Evolutionary conservation across 78 protist genomes (phyloP).

Genomic region (Monosiga brevicollis): DNA sequence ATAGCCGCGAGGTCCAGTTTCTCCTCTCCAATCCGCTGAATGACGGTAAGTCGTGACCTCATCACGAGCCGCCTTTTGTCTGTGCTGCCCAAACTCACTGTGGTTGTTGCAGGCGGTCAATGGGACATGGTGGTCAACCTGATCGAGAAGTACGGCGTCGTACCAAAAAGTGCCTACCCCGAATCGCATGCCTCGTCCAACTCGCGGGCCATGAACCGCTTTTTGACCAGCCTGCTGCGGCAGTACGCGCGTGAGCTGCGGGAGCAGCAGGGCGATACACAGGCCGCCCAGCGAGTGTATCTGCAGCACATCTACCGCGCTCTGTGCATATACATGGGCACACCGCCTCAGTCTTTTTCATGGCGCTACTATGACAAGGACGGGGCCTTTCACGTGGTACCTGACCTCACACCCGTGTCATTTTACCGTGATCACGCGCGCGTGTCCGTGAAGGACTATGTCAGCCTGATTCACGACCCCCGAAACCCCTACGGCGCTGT

Average conservation of each 20-base stretch:
- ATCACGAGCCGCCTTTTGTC: too few species aligned
- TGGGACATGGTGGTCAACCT: slow-evolving; percentile 25
- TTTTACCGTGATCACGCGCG: neutral
- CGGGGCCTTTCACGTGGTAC: neutral
- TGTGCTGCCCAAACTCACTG: too few species aligned
- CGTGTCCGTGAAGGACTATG: neutral
- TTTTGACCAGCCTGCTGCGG: neutral
- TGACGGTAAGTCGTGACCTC: too few species aligned
- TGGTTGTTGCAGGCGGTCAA: too few species aligned
- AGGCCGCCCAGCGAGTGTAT: neutral
- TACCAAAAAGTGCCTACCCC: slow-evolving; percentile 20
- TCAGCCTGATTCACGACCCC: slow-evolving; percentile 30
- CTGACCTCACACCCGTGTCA: slow-evolving; percentile 6
- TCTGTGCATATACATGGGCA: slow-evolving; percentile 20
- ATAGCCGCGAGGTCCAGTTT: neutral
- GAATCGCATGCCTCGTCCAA: neutral
- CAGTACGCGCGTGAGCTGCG: neutral
- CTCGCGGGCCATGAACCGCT: neutral
- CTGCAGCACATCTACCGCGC: neutral
- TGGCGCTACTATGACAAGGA: neutral
- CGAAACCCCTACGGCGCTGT: neutral
- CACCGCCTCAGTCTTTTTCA: neutral
- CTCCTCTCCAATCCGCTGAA: neutral
- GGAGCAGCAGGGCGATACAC: too few species aligned
- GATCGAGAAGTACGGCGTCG: slow-evolving; percentile 32